A percentile compares a stretch with the other conserved stretches of the same genome.
Conservation (phyloP, 805 yeast genomes). For the Teunomyces panamensis region DNA sequence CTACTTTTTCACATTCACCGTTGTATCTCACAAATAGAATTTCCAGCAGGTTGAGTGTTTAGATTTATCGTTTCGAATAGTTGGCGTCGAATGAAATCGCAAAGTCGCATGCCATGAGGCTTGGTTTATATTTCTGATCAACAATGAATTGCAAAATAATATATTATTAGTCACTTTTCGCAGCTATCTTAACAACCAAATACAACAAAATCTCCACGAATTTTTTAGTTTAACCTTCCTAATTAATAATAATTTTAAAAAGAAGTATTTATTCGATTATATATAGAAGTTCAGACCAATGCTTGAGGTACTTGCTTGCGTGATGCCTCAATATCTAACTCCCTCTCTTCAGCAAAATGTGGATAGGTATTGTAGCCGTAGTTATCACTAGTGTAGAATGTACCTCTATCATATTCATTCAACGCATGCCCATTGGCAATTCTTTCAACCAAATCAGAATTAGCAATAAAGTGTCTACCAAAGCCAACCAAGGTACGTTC, state of each 20-base stretch:
- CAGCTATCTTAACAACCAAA: background rate
- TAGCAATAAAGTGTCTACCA: conserved; percentile 51
- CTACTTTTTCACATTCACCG: too few species aligned
- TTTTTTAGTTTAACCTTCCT: background rate
- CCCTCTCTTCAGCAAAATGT: background rate
- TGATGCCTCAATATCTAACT: background rate
- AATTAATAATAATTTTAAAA: background rate
- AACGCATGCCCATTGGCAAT: conserved; percentile 39
- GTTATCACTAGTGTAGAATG: conserved; percentile 42
- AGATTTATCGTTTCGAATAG: too few species aligned
- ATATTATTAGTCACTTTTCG: background rate
- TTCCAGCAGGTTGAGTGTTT: too few species aligned
- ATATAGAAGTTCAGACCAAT: background rate
- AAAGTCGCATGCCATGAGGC: too few species aligned
- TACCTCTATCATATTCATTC: conserved; percentile 43
- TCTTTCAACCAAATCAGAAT: conserved; percentile 53
- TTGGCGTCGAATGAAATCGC: too few species aligned
- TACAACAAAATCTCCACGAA: background rate
- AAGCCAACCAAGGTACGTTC: conserved; percentile 31
- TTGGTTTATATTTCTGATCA: too few species aligned
- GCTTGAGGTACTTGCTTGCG: background rate
- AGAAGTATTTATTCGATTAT: background rate
- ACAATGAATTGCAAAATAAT: too few species aligned
- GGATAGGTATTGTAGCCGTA: conserved; percentile 18
- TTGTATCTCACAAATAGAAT: too few species aligned